Evolutionary conservation across 345 rosid genomes (phyloP).

Genomic region (Gossypium raimondii): DNA sequence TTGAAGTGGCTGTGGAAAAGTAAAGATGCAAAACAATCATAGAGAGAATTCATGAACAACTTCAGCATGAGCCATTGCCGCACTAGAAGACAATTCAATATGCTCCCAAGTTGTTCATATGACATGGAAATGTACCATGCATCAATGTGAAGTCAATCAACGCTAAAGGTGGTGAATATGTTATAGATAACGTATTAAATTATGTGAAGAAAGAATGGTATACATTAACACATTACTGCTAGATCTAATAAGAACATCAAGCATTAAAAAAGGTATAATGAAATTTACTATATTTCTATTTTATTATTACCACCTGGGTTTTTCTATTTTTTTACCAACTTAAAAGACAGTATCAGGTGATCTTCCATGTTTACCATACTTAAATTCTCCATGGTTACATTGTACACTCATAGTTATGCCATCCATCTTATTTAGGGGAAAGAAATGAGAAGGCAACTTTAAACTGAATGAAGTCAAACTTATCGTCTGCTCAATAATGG

Average conservation of each 20-base stretch:
- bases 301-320: neutral
- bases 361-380: neutral
- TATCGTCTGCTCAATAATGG: neutral
- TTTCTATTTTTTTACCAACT: neutral
- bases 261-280: neutral
- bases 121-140: neutral
- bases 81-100: neutral
- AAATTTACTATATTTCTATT: neutral
- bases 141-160: neutral
- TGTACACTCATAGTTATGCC: neutral
- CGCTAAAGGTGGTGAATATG: neutral
- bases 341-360: neutral
- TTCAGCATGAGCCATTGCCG: neutral
- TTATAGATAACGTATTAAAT: neutral
- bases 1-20: no score
- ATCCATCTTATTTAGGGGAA: neutral
- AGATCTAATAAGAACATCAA: neutral
- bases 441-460: neutral
- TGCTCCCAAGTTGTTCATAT: neutral
- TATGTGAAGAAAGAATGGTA: no score
- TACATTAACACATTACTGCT: no score
- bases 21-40: no score
- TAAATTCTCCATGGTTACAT: neutral
- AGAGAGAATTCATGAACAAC: neutral
- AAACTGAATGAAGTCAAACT: neutral